Evolutionary conservation across 345 rosid species (phyloP), one percentile per base, ranked within the genome.

Genomic region (Cardamine occulta): DNA sequence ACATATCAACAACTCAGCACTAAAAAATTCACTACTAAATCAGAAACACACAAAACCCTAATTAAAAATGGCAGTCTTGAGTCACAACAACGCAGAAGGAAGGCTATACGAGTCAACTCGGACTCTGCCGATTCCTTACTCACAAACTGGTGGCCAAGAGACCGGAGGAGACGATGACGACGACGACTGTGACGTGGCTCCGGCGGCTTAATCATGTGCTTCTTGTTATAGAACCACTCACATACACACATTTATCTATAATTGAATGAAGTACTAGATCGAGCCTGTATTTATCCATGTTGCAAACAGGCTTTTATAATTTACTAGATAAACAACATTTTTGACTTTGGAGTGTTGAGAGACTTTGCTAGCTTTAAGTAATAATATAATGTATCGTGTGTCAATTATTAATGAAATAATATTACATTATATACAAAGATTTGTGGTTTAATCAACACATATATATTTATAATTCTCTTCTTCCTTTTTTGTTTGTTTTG

Each of bases 91-190:
- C 21, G 55, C n/a, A 71, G 73, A 72, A 51, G 63, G 72, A 72
- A 66, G 19, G 47, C 52, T 66, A 44, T 23, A 66, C 65, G 58
- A 78, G 69, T 59, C 77, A 51, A 52, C 81, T 72, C 68, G 4
- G 63, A 11, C 56, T 51, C 61, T 2, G 53, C 64, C 15, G 47
- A 1, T 52, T 78, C 35, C 64, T 60, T 66, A 60, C 74, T 72
- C 62, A 72, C 39, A 7, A 65, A 72, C 34, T 17, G 18, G 55
- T 23, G 74, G 40, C 74, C 70, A 58, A 24, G 81, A 72, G 63
- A 59, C 47, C 44, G 81, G 77, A 66, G 81, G 77, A 72, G 81
- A 78, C 61, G 81, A 78, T 44, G 80, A 78, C 11, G 81, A 78
- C 72, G 81, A 78, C 64, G 77, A 31, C 23, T 14, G 23, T 60